Evolutionary conservation across 2,329 filamentous ascomycete genomes (phyloP).

Genomic region (Beauveria caledonica): DNA sequence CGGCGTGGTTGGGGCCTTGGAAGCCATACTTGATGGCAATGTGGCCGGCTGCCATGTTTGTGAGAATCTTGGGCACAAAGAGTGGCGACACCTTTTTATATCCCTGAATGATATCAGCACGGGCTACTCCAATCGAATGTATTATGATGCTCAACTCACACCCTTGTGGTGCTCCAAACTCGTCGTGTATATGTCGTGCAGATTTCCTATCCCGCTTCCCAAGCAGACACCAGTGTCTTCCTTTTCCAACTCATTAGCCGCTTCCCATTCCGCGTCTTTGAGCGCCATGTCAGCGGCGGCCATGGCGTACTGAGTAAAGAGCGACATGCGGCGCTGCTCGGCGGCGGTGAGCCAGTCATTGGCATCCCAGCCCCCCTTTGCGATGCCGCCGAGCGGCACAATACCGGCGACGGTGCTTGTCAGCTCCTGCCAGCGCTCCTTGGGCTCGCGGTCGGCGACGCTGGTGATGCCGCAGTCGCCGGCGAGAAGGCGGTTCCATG

Average conservation of each 20-base stretch:
- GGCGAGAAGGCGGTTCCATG: conserved; percentile 74
- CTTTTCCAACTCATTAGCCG: conserved; percentile 49
- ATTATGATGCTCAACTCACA: conserved; percentile 37
- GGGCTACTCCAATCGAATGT: background rate
- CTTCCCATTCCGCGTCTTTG: conserved; percentile 70
- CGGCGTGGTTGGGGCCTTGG: conserved; percentile 84
- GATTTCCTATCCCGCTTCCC: conserved; percentile 89
- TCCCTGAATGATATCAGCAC: conserved; percentile 44
- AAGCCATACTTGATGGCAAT: conserved; percentile 90
- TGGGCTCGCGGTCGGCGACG: conserved; percentile 51
- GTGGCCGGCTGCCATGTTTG: conserved; percentile 91
- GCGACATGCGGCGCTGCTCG: conserved; percentile 73
- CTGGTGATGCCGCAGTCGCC: conserved; percentile 75
- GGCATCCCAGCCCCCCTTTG: conserved; percentile 40
- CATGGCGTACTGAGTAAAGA: conserved; percentile 85
- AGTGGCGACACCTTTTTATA: conserved; percentile 89
- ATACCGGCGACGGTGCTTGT: conserved; percentile 81
- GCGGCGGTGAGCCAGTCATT: conserved; percentile 45
- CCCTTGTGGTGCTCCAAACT: conserved; percentile 66
- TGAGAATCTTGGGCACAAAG: conserved; percentile 87
- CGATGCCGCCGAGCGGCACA: conserved; percentile 48
- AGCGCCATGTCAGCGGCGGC: conserved; percentile 82
- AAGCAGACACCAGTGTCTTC: conserved; percentile 84
- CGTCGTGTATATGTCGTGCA: conserved; percentile 83
- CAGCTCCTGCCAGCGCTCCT: conserved; percentile 55